Conservation (phyloP, 257 asterid species). For the Fraxinus anomala region DNA sequence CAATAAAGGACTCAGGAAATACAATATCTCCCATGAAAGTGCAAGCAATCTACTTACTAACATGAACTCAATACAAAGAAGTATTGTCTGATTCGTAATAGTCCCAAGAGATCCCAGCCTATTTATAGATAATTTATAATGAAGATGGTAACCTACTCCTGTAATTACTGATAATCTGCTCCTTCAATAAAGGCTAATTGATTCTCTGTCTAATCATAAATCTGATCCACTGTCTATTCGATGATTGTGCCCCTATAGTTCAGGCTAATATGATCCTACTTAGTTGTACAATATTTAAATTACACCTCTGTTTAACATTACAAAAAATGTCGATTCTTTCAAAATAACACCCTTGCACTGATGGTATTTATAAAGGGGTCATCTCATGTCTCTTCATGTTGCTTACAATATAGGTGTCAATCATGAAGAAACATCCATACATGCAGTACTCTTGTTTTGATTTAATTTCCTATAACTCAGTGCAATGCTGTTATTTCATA, state of each 20-base stretch:
- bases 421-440: background rate
- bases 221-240: background rate
- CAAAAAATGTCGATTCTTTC: background rate
- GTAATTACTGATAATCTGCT: slow-evolving; percentile 7
- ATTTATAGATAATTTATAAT: background rate
- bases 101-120: background rate
- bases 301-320: background rate
- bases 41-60: background rate
- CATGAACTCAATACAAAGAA: background rate
- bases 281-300: background rate
- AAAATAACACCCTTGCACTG: background rate
- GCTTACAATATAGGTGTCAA: background rate
- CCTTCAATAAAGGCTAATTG: background rate
- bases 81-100: background rate
- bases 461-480: background rate
- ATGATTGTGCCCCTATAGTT: background rate
- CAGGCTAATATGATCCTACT: background rate
- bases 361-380: background rate
- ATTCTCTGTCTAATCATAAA: background rate
- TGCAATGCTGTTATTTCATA: background rate
- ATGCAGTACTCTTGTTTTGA: slow-evolving; percentile 13
- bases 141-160: background rate
- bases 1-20: background rate
- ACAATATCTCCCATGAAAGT: background rate
- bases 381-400: background rate